Evolutionary conservation across 2,329 filamentous ascomycete genomes (phyloP).

Genomic region (Trematosphaeria pertusa): DNA sequence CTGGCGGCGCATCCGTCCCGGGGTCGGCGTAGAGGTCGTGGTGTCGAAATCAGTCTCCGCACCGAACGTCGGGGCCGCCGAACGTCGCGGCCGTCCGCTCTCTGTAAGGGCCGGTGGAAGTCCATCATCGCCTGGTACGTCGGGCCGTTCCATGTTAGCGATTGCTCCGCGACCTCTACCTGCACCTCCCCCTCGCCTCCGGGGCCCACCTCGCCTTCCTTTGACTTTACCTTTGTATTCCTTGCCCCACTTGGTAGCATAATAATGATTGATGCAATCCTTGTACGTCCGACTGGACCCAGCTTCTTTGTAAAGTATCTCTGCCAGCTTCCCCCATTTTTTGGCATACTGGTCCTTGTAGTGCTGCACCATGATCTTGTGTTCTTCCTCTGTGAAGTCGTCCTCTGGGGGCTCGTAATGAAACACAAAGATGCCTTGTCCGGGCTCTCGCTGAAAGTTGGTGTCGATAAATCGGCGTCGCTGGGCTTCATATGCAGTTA

Average conservation of each 20-base stretch:
- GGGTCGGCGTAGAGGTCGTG: conserved; percentile 35
- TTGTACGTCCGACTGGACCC: conserved; percentile 72
- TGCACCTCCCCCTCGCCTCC: conserved; percentile 40
- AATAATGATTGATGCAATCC: conserved; percentile 86
- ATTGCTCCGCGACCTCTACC: conserved; percentile 65
- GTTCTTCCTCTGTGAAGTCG: conserved; percentile 77
- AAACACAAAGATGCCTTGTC: conserved; percentile 72
- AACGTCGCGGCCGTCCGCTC: conserved; percentile 58
- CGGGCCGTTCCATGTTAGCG: conserved; percentile 54
- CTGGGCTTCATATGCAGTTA: conserved; percentile 66
- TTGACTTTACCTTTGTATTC: conserved; percentile 77
- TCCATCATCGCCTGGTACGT: conserved; percentile 49
- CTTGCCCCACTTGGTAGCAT: conserved; percentile 76
- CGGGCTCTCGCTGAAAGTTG: conserved; percentile 69
- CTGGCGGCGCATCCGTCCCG: conserved; percentile 44
- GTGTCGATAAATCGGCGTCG: conserved; percentile 68
- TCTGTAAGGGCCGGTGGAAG: conserved; percentile 52
- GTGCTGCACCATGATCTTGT: conserved; percentile 72
- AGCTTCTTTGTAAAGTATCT: conserved; percentile 59
- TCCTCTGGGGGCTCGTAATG: conserved; percentile 75
- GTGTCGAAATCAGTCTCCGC: conserved; percentile 68
- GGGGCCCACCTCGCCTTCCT: conserved; percentile 34
- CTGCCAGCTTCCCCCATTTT: conserved; percentile 81
- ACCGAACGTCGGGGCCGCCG: conserved; percentile 73
- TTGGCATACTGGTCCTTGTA: conserved; percentile 77